These are phyloP conservation scores for Isochrysis galbana DNA, from an alignment of 78 protist species.

Conservation along the genomic window DNA sequence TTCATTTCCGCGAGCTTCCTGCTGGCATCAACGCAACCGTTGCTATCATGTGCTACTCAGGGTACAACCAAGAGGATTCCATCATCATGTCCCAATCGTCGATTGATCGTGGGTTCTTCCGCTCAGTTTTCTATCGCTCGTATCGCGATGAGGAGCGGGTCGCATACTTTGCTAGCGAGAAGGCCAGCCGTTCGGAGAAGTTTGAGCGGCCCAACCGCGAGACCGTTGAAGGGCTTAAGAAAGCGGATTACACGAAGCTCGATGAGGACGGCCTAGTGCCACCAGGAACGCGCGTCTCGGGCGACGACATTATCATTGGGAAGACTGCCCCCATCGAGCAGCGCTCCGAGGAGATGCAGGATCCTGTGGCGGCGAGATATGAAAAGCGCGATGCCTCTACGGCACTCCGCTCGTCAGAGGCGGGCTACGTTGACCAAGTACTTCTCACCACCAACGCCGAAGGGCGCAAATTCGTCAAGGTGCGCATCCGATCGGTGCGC, in stretches of 20 bases:
- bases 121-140: conserved; percentile 86
- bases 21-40: conserved; percentile 98
- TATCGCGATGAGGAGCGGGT: conserved; percentile 72
- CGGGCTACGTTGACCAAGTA: conserved; percentile 89
- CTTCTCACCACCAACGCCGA: conserved; percentile 79
- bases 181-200: conserved; percentile 47
- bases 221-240: conserved; percentile 27
- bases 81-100: conserved; percentile 94
- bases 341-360: neutral
- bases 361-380: conserved; percentile 5
- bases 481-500: conserved; percentile 87
- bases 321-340: conserved; percentile 82
- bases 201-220: conserved; percentile 80
- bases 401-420: conserved; percentile 73
- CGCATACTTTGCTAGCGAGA: conserved; percentile 13
- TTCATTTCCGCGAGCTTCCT: conserved; percentile 95
- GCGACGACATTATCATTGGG: conserved; percentile 96
- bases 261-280: conserved; percentile 96
- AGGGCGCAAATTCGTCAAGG: conserved; percentile 88
- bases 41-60: conserved; percentile 96
- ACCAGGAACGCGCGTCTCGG: conserved; percentile 88
- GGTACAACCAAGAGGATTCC: conserved; percentile 99
- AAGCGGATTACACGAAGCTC: conserved; percentile 78
- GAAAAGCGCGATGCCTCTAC: conserved; percentile 72
- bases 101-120: conserved; percentile 98